These are phyloP conservation scores for Plasmodium knowlesi DNA, from an alignment of 169 alveolate species.

Conservation along the genomic window DNA sequence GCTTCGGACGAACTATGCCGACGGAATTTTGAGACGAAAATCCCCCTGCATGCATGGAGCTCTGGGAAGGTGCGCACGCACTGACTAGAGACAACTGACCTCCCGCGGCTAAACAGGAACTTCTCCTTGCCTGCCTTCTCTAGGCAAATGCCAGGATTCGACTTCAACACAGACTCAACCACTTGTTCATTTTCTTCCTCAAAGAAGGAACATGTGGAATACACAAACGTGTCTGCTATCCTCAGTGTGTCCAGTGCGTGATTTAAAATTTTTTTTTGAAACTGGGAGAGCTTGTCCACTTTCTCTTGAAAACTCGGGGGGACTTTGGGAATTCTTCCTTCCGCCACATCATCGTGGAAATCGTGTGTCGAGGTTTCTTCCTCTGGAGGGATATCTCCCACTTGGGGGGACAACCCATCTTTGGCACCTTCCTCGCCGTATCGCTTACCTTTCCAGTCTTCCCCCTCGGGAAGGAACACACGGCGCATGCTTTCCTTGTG, in stretches of 20 bases:
- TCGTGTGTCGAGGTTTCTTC: not conserved
- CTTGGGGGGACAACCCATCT: not conserved
- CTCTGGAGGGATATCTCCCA: not conserved
- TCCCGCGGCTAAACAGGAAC: slow-evolving; percentile 18
- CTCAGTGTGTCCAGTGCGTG: slow-evolving; percentile 35
- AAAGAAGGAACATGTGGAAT: slow-evolving; percentile 74
- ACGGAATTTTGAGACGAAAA: slow-evolving; percentile 36
- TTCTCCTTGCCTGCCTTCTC: slow-evolving; percentile 74
- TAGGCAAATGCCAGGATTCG: not conserved
- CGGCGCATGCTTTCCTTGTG: slow-evolving; percentile 6
- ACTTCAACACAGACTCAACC: slow-evolving; percentile 18
- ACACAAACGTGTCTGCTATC: slow-evolving; percentile 43
- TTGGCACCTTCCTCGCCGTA: not conserved
- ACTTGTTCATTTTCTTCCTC: slow-evolving; percentile 76
- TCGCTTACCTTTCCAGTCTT: not conserved
- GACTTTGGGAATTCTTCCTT: slow-evolving; percentile 24
- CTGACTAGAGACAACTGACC: slow-evolving; percentile 24
- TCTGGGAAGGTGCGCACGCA: slow-evolving; percentile 63
- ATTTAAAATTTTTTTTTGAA: slow-evolving; percentile 47
- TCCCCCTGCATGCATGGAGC: slow-evolving; percentile 46
- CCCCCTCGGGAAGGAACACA: not conserved
- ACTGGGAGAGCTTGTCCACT: slow-evolving; percentile 29
- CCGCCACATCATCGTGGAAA: not conserved
- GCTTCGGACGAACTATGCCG: not conserved
- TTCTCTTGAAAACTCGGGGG: slow-evolving; percentile 18